A percentile compares a stretch with the other conserved stretches of the same genome.
These are phyloP conservation scores for Paracamarosporium sp. DNA, from an alignment of 2,329 filamentous ascomycete genomes.

Conservation along the genomic window DNA sequence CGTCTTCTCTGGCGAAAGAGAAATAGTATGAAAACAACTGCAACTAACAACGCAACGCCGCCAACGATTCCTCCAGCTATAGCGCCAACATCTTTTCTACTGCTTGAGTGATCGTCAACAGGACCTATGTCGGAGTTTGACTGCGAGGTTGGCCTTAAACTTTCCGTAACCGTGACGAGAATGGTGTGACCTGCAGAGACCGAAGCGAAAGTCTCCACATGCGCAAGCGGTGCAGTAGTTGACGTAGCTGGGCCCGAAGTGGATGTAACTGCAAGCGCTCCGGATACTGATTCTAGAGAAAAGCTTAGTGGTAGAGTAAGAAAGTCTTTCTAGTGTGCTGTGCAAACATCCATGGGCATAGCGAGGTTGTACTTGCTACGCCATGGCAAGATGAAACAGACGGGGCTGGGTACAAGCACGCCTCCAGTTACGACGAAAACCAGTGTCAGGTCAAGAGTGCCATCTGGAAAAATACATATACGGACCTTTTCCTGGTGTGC, in stretches of 20 bases:
- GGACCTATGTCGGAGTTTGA: not conserved
- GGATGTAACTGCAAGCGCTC: not conserved
- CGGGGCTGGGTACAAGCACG: not conserved
- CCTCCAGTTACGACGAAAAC: not conserved
- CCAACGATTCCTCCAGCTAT: conserved; percentile 34
- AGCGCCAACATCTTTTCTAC: conserved; percentile 16
- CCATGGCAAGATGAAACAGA: not conserved
- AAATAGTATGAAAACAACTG: conserved; percentile 15
- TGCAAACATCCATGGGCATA: not conserved
- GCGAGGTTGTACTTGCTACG: not conserved
- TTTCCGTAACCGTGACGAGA: conserved; percentile 14
- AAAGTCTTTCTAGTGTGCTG: not conserved
- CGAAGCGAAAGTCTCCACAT: conserved; percentile 16
- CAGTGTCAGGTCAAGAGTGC: conserved; percentile 2
- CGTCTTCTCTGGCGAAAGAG: conserved; percentile 18
- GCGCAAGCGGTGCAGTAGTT: conserved; percentile 3
- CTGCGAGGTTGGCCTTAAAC: not conserved
- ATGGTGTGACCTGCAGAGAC: conserved; percentile 16
- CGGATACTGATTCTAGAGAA: conserved; percentile 1
- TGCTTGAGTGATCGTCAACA: not conserved
- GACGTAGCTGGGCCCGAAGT: not conserved
- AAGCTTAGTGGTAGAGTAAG: not conserved
- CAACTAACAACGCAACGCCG: conserved; percentile 17
- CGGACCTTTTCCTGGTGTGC: conserved; percentile 27
- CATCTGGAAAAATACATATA: conserved; percentile 6